phyloP scores from a whole-genome alignment of 1,284 basidiomycete species.

The Ganoderma sinense region DNA sequence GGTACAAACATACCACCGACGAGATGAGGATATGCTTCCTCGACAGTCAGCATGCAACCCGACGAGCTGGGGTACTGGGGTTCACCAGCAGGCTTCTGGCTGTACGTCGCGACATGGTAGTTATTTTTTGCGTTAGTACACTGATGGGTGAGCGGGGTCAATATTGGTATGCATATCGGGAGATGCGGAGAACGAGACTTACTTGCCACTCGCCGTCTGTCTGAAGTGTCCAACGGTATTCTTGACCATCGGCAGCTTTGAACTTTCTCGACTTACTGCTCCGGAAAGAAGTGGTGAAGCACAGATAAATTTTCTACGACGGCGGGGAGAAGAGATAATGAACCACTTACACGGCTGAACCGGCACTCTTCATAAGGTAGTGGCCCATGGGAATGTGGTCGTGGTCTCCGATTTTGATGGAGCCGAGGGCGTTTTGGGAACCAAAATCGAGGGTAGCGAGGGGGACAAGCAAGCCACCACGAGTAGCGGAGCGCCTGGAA shows the following conservation, averaged over 20 bases:
- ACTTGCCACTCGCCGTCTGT: constrained; percentile 65
- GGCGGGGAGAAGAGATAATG: neutral
- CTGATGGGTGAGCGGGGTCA: constrained; percentile 41
- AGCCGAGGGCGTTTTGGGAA: constrained; percentile 55
- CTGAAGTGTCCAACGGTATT: constrained; percentile 64
- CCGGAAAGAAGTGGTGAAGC: neutral
- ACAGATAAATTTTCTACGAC: no score
- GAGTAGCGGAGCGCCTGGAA: constrained; percentile 26
- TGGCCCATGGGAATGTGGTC: constrained; percentile 54
- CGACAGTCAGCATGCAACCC: constrained; percentile 68
- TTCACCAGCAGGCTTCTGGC: constrained; percentile 60
- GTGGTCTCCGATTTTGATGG: constrained; percentile 51
- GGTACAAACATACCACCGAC: constrained; percentile 53
- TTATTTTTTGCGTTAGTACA: constrained; percentile 56
- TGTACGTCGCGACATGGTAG: constrained; percentile 65
- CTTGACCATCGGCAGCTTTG: constrained; percentile 60
- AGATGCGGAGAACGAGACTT: constrained; percentile 30
- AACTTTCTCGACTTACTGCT: constrained; percentile 58
- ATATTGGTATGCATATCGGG: no score
- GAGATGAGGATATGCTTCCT: constrained; percentile 62
- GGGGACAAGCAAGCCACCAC: constrained; percentile 43
- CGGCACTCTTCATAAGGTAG: constrained; percentile 54
- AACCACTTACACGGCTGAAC: constrained; percentile 46
- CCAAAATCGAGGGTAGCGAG: constrained; percentile 60
- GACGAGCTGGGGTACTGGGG: constrained; percentile 61